phyloP scores from a whole-genome alignment of 192 early-diverging fungal species.

The Rhizoclosmatium sp. region DNA sequence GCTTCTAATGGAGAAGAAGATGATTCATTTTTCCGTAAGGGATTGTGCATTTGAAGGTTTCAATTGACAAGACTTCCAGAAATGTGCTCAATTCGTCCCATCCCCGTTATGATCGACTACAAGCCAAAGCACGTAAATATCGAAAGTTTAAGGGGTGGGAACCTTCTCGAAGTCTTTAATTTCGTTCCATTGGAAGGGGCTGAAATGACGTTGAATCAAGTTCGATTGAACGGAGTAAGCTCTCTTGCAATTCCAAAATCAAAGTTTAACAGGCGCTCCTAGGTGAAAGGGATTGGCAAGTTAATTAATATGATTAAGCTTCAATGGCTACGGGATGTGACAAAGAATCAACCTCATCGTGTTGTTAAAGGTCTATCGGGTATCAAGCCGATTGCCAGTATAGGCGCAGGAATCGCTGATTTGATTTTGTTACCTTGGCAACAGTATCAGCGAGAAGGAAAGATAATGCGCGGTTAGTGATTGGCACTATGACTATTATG shows the following conservation, averaged over 20 bases:
- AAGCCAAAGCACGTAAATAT: conserved; percentile 94
- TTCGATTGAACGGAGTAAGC: conserved; percentile 78
- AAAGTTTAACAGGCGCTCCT: not conserved
- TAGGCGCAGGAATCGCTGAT: conserved; percentile 91
- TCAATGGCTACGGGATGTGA: conserved; percentile 92
- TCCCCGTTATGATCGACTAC: conserved; percentile 92
- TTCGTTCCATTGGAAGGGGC: conserved; percentile 92
- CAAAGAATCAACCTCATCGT: conserved; percentile 87
- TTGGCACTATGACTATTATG: not conserved
- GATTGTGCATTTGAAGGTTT: not conserved
- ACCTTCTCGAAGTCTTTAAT: conserved; percentile 86
- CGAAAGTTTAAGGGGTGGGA: conserved; percentile 69
- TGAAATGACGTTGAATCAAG: conserved; percentile 82
- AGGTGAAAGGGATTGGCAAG: conserved; percentile 18
- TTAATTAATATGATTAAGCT: conserved; percentile 17
- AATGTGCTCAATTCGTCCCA: conserved; percentile 72
- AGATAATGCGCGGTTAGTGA: conserved; percentile 75
- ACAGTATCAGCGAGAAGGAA: conserved; percentile 92
- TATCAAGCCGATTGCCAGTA: conserved; percentile 86
- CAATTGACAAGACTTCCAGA: conserved; percentile 2
- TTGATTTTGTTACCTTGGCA: conserved; percentile 90
- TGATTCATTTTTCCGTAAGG: conserved; percentile 35
- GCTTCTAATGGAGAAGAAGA: not conserved
- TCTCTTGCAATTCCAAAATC: not conserved
- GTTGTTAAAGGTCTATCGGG: conserved; percentile 91